Evolutionary conservation across 805 yeast genomes (phyloP).

Genomic region (Kuraishia piskuri): DNA sequence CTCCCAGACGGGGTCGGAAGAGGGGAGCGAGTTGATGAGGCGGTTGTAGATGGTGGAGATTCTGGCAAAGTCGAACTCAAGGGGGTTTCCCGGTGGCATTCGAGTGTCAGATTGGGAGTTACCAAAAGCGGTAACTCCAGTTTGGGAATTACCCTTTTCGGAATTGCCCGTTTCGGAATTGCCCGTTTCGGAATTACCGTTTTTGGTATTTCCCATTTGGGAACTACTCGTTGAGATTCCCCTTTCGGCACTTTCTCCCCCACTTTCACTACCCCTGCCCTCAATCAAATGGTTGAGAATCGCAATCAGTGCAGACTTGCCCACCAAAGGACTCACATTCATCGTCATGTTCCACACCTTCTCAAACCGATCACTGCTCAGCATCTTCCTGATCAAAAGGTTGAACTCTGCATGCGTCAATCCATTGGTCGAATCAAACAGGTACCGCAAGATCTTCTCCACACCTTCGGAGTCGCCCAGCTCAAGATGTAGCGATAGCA

Average conservation of each 20-base stretch:
- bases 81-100: too few species aligned
- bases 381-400: constrained; percentile 18
- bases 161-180: too few species aligned
- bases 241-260: too few species aligned
- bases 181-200: too few species aligned
- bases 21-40: constrained; percentile 6
- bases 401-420: constrained; percentile 21
- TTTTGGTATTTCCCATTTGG: too few species aligned
- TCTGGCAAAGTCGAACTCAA: constrained; percentile 14
- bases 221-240: too few species aligned
- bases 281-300: constrained; percentile 21
- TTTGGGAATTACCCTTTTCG: too few species aligned
- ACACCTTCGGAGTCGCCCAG: constrained; percentile 19
- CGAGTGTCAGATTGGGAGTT: too few species aligned
- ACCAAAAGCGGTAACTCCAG: too few species aligned
- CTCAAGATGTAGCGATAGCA: constrained; percentile 18
- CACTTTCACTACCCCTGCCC: not conserved
- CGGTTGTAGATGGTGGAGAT: constrained; percentile 14
- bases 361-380: constrained; percentile 8
- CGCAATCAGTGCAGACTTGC: constrained; percentile 18
- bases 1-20: constrained; percentile 18
- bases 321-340: constrained; percentile 10
- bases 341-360: constrained; percentile 21
- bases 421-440: constrained; percentile 15
- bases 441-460: constrained; percentile 18